These are phyloP conservation scores for Nothophoma quercina DNA, from an alignment of 2,329 filamentous ascomycete genomes.

Conservation along the genomic window DNA sequence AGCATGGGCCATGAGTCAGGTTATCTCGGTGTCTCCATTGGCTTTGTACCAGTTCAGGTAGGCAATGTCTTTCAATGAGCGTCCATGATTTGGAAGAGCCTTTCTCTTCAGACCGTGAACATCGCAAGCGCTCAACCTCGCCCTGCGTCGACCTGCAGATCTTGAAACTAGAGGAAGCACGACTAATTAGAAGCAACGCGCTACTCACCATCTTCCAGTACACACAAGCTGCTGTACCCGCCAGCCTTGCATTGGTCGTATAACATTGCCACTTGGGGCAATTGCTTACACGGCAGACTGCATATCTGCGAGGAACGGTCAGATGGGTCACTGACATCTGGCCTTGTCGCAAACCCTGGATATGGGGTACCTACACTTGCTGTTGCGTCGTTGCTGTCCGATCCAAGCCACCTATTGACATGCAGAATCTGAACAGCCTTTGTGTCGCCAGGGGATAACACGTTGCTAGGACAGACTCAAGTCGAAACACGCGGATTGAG, in stretches of 20 bases:
- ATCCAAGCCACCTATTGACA: constrained; percentile 34
- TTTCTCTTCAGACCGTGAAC: neutral
- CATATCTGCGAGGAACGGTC: constrained; percentile 6
- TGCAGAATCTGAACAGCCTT: constrained; percentile 33
- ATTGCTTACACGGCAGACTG: constrained; percentile 14
- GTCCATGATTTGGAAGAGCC: constrained; percentile 9
- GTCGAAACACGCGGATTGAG: constrained; percentile 21
- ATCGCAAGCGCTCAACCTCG: neutral
- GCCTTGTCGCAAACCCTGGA: neutral
- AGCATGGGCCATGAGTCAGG: constrained; percentile 12
- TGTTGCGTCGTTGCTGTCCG: constrained; percentile 16
- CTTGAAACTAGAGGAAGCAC: constrained; percentile 33
- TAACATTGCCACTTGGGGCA: constrained; percentile 9
- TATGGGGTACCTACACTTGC: neutral
- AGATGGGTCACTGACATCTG: neutral
- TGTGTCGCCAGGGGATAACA: constrained; percentile 29
- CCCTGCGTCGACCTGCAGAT: constrained; percentile 29
- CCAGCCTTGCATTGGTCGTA: constrained; percentile 23
- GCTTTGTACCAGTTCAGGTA: constrained; percentile 20
- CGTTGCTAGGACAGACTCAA: constrained; percentile 32
- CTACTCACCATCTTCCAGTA: constrained; percentile 8
- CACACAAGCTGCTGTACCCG: constrained; percentile 26
- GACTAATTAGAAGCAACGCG: constrained; percentile 15
- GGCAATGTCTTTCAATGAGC: constrained; percentile 10
- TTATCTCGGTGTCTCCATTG: constrained; percentile 14